These are phyloP conservation scores for Phialophora macrospora DNA, from an alignment of 2,329 filamentous ascomycete genomes.

Conservation along the genomic window DNA sequence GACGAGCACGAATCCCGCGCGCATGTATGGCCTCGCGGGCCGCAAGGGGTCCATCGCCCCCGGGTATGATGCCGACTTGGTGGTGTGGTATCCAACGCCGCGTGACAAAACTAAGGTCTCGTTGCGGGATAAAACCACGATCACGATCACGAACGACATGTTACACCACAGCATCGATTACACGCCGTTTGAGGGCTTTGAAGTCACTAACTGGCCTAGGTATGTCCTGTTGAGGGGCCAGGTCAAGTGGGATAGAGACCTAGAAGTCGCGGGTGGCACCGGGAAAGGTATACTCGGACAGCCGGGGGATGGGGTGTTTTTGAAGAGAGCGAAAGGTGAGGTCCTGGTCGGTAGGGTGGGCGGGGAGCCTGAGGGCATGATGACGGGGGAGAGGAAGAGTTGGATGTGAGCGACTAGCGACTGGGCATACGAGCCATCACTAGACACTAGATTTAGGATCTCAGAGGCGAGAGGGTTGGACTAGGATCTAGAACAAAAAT, in stretches of 20 bases:
- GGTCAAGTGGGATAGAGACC: slow-evolving; percentile 43
- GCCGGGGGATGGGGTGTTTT: slow-evolving; percentile 44
- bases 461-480: too few species aligned
- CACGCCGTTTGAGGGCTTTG: slow-evolving; percentile 45
- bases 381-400: slow-evolving; percentile 25
- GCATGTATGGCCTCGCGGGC: slow-evolving; percentile 50
- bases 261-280: slow-evolving; percentile 38
- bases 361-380: slow-evolving; percentile 28
- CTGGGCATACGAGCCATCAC: too few species aligned
- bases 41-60: slow-evolving; percentile 50
- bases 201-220: slow-evolving; percentile 45
- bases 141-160: slow-evolving; percentile 42
- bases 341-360: slow-evolving; percentile 32
- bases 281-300: slow-evolving; percentile 41
- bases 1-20: slow-evolving; percentile 52
- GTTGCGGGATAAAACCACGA: not conserved
- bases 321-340: slow-evolving; percentile 46
- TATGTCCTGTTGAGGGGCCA: slow-evolving; percentile 45
- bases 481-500: too few species aligned
- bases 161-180: slow-evolving; percentile 47
- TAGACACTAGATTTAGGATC: too few species aligned
- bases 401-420: slow-evolving; percentile 20
- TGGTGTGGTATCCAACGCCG: slow-evolving; percentile 49
- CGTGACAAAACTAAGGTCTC: slow-evolving; percentile 19
- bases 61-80: slow-evolving; percentile 52